Evolutionary conservation across 805 yeast species (phyloP).

Genomic region (Barnettozyma botsteinii): DNA sequence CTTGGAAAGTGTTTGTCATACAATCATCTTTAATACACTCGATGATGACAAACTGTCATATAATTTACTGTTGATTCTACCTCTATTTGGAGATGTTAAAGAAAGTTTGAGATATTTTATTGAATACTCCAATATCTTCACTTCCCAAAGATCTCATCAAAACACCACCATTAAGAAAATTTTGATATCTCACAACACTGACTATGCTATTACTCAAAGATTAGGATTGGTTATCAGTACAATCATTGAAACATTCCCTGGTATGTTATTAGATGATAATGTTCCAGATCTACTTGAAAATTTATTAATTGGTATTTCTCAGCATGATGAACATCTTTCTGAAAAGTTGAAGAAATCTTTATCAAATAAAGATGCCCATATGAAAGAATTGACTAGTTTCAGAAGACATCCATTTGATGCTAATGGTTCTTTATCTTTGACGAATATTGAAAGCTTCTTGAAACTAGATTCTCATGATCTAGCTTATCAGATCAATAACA

Average conservation of each 20-base stretch:
- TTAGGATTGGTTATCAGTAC: conserved; percentile 48
- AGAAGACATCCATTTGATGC: conserved; percentile 17
- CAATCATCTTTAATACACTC: conserved; percentile 50
- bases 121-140: conserved; percentile 34
- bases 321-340: conserved; percentile 43
- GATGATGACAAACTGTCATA: conserved; percentile 34
- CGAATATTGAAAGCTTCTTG: conserved; percentile 43
- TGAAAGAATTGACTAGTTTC: conserved; percentile 33
- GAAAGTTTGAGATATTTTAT: conserved; percentile 39
- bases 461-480: conserved; percentile 46
- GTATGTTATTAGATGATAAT: conserved; percentile 61
- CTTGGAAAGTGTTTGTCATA: conserved; percentile 71
- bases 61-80: conserved; percentile 46
- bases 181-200: conserved; percentile 28
- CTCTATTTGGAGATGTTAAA: conserved; percentile 45
- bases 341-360: conserved; percentile 48
- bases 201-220: conserved; percentile 42
- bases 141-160: conserved; percentile 24
- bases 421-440: conserved; percentile 23
- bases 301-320: conserved; percentile 43
- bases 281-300: conserved; percentile 53
- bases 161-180: conserved; percentile 12
- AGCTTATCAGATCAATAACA: conserved; percentile 58
- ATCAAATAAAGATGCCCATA: conserved; percentile 42
- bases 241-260: conserved; percentile 54